Evolutionary conservation across 805 yeast species (phyloP), one percentile per base, ranked within the genome.

Genomic region (Barnettozyma californica): DNA sequence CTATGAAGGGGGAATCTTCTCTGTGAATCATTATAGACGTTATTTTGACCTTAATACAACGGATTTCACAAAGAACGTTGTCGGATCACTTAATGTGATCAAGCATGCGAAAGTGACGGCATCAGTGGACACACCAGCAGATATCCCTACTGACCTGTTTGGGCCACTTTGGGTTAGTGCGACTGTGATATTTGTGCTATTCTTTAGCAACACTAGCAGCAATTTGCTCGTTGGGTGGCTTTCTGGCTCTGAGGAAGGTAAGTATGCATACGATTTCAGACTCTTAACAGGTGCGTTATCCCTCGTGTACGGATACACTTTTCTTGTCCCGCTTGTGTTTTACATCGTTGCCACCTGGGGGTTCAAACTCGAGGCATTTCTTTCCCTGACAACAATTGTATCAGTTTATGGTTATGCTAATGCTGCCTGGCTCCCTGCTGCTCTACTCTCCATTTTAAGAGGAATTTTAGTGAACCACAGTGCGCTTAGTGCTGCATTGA

Each of bases 111-210:
- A 18, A 10, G 9, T 29, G 9, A 4, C 27, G n/a, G 25, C 41
- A 23, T 11, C 27, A 2, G 18, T 14, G 5, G 41, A 38, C 9
- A 23, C 18, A 9, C 16, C 27, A 21, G 27, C 27, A 7, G 41
- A 38, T 38, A 9, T 23, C 18, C 29, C 41, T 38, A 23, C 41
- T 16, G 98, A 91, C 59, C 68, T 91, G 46, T 92, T 89, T 64
- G 97, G 97, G 0, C 85, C 95, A 8, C 70, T 89, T 18, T 91
- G 98, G 98, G 81, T 91, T 40, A 86, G 92, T 11, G 89, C 90
- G 0, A 84, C 96, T 0, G 78, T 88, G 44, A 80, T 87, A 1
- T 79, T 87, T 54, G 69, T 83, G 29, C 72, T 87, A 63, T 90
- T 90, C 67, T 81, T 89, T 49, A 76, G 90, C 41, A 78, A 85